Evolutionary conservation across 352 stramenopile species (phyloP), one percentile per base, ranked within the genome.

Genomic region (Globisporangium canariense): DNA sequence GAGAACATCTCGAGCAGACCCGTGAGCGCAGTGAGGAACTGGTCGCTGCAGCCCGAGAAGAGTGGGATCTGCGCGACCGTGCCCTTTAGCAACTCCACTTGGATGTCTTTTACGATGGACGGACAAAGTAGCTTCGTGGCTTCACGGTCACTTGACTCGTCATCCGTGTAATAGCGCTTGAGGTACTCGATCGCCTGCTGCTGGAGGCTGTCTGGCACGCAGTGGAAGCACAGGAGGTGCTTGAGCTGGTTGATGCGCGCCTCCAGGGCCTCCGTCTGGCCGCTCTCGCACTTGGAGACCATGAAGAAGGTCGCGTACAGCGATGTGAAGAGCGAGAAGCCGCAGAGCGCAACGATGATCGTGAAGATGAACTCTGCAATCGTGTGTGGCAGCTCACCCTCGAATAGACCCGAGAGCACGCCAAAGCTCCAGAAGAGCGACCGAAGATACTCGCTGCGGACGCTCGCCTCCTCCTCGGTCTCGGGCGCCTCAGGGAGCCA

Each of bases 71-170:
- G 70, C 0, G 66, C 74, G 3, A 93, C 78, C 51, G 77, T 89
- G 20, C 73, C 70, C 43, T 83, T 82, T 30, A 91, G 61, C 16
- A 93, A 57, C 53, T 86, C 77, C 22, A 91, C 81, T 59, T 91
- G 83, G 32, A 93, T 81, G 36, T 93, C 84, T 55, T 89, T 88
- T 0, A 75, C 76, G 52, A 93, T 89, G 0, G 84, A 93, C 3
- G 84, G 81, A 65, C 84, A 93, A 0, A 93, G 60, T 3, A 91
- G 46, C 54, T 86, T 81, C 7, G 86, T 73, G 0, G 84, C 80
- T 61, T 82, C 74, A 3, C 81, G 80, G 60, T 90, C 80, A 54
- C 88, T 89, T 16, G 76, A 83, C 46, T 93, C 84, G 1, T 77
- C 74, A 32, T 88, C 78, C 0, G 81, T 89, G 69, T 91, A 86